Conservation (phyloP, 257 asterid genomes). For the Capsicum chinense region DNA sequence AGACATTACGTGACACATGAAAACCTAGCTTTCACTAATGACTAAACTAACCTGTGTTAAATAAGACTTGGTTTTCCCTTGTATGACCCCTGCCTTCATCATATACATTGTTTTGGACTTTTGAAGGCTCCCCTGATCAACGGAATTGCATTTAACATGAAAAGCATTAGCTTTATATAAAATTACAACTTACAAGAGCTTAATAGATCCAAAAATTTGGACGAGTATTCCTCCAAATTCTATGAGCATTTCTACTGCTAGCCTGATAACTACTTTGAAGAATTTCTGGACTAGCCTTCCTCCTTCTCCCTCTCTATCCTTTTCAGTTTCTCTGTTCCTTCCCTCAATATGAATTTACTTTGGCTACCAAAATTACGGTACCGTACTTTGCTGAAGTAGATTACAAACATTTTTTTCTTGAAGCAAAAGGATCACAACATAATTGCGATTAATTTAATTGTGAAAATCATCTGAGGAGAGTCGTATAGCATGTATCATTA, state of each 20-base stretch:
- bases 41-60: neutral
- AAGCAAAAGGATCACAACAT: neutral
- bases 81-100: neutral
- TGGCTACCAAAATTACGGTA: neutral
- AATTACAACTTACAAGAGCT: neutral
- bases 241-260: neutral
- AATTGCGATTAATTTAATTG: neutral
- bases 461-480: neutral
- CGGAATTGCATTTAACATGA: neutral
- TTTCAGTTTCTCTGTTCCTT: neutral
- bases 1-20: neutral
- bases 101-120: neutral
- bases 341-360: slow-evolving; percentile 3
- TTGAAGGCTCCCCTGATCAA: neutral
- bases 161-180: neutral
- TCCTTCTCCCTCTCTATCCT: neutral
- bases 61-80: slow-evolving; percentile 14
- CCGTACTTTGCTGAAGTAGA: neutral
- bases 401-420: neutral
- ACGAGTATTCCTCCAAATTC: slow-evolving; percentile 1
- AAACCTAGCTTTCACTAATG: neutral
- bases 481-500: neutral
- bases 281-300: neutral
- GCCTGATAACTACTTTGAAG: slow-evolving; percentile 15
- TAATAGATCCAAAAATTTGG: neutral